These are phyloP conservation scores for Trichomonascaceae sp. DNA, from an alignment of 1,139 yeast genomes.

Conservation along the genomic window DNA sequence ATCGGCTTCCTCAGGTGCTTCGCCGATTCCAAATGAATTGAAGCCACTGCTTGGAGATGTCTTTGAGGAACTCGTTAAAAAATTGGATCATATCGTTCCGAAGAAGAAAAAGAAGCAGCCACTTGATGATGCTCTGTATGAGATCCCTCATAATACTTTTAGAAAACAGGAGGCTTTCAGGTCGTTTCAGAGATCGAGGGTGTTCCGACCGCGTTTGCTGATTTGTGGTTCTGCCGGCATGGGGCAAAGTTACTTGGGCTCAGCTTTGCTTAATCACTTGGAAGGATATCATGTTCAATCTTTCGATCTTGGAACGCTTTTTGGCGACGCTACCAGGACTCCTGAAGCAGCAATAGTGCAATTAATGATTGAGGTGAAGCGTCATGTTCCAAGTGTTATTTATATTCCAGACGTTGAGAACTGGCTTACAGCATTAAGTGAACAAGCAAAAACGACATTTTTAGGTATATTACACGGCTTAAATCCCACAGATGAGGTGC, in stretches of 20 bases:
- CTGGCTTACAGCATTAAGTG: constrained; percentile 66
- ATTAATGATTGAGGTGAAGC: constrained; percentile 77
- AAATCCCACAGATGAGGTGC: constrained; percentile 64
- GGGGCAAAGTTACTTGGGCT: constrained; percentile 83
- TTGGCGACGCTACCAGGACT: constrained; percentile 75
- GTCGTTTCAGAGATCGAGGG: constrained; percentile 50
- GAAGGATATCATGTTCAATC: constrained; percentile 91
- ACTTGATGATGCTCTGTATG: constrained; percentile 64
- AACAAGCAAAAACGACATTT: constrained; percentile 66
- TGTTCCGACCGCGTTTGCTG: constrained; percentile 76
- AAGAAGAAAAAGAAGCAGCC: constrained; percentile 50
- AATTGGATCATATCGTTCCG: constrained; percentile 60
- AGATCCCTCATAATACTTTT: constrained; percentile 66
- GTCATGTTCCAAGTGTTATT: constrained; percentile 84
- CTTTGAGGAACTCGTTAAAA: constrained; percentile 42
- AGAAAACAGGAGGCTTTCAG: constrained; percentile 55
- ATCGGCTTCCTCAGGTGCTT: constrained; percentile 65
- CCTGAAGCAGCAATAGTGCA: constrained; percentile 85
- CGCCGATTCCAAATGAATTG: constrained; percentile 73
- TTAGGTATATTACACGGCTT: constrained; percentile 63
- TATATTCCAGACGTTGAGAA: constrained; percentile 79
- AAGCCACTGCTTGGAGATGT: constrained; percentile 53
- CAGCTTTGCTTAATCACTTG: constrained; percentile 73
- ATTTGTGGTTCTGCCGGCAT: constrained; percentile 71
- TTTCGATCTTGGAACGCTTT: constrained; percentile 70